phyloP scores from a whole-genome alignment of 2,329 filamentous ascomycete species.

The Emergomyces orientalis region DNA sequence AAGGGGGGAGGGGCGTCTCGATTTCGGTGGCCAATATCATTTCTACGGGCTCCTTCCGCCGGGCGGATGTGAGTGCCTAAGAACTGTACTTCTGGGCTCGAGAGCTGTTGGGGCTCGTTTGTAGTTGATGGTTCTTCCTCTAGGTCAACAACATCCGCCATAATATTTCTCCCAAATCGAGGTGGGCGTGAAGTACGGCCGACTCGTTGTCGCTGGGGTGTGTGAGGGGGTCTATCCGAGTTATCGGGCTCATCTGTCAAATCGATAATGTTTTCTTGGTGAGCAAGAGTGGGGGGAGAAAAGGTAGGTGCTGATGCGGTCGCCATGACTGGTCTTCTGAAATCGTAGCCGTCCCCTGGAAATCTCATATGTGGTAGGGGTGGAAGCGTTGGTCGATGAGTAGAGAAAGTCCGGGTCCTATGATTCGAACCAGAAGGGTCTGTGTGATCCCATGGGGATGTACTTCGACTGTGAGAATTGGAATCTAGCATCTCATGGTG shows the following conservation, averaged over 20 bases:
- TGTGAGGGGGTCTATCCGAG: constrained; percentile 14
- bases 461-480: constrained; percentile 19
- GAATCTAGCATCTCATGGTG: constrained; percentile 31
- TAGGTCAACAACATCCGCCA: constrained; percentile 32
- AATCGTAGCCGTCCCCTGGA: constrained; percentile 48
- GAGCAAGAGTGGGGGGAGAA: constrained; percentile 17
- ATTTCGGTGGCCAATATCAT: background rate
- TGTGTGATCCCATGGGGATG: constrained; percentile 19
- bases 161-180: constrained; percentile 30
- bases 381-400: constrained; percentile 20
- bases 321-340: constrained; percentile 42
- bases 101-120: constrained; percentile 15
- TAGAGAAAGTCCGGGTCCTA: constrained; percentile 11
- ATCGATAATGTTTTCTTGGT: constrained; percentile 36
- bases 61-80: constrained; percentile 26
- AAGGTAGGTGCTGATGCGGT: constrained; percentile 31
- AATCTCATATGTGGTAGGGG: constrained; percentile 31
- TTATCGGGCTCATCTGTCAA: constrained; percentile 38
- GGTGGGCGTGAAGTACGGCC: constrained; percentile 22
- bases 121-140: constrained; percentile 27
- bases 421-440: background rate
- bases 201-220: constrained; percentile 10
- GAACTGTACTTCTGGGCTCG: constrained; percentile 45
- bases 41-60: constrained; percentile 11
- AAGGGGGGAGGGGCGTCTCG: constrained; percentile 1